Evolutionary conservation across 2,329 filamentous ascomycete genomes (phyloP), one percentile per base, ranked within the genome.

Genomic region (Cercospora zeina): DNA sequence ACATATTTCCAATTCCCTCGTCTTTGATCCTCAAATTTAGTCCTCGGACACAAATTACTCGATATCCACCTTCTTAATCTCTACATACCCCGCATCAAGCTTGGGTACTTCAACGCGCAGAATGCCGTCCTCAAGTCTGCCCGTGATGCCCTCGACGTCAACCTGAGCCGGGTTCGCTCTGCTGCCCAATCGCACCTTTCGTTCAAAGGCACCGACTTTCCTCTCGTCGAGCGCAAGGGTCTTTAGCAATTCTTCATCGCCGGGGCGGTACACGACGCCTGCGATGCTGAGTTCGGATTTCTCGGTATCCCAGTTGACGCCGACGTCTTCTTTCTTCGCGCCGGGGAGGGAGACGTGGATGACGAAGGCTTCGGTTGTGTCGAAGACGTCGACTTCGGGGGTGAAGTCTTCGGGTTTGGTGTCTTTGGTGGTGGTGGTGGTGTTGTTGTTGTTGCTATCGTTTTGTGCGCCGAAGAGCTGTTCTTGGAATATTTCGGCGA

Each of bases 121-220:
- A 1, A 96, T 79, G 4, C 91, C 91, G 72, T 95, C 89, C 74
- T 91, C 88, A 77, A 96, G 82, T 77, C 86, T 91, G 2, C 90
- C 90, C 2, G 81, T 83, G 71, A 95, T 93, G 24, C 77, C 80
- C 54, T 87, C 82, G 1, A 81, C 83, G 69, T 92, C 87, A 14
- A 95, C 79, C 65, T 83, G 81, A 7, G 87, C 85, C 31, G 84
- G 83, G 31, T 81, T 81, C 8, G 79, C 78, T 56, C 78, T 71
- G 54, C 79, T 82, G 14, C 79, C 82, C 27, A 96, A 79, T 30
- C 82, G 81, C 53, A 96, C 79, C 70, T 83, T 86, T 62, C 89
- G 82, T 76, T 91, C 86, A 69, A 96, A 95, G 19, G 87, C 80
- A 24, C 91, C 91, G 2, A 91, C 83, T 71, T 86, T 86, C 56